Evolutionary conservation across 805 yeast species (phyloP), one percentile per base, ranked within the genome.

Genomic region (Vanderwaltozyma yarrowii): DNA sequence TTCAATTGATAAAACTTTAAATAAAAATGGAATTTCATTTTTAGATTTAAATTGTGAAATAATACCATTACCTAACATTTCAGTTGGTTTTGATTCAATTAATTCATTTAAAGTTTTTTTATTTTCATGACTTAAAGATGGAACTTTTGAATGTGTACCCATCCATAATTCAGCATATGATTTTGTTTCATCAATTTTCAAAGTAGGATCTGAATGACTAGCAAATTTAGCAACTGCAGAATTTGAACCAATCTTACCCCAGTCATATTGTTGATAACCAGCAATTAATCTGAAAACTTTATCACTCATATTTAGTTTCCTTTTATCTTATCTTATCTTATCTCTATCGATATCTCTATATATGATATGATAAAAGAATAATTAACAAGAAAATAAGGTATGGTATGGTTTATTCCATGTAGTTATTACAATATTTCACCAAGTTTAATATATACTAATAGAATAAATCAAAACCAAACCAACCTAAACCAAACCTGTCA

Each of bases 141-240:
- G 96, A 11, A 82, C 87, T 33, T 82, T 82, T 37, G 94, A 89
- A 59, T 92, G 98, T 19, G 97, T 87, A 29, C 98, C 98, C 98
- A 92, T 92, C 98, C 98, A 92, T 49, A 92, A 69, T 62, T 92
- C 98, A 14, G 98, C 98, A 56, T 92, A 92, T 10, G 98, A 97
- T 54, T 78, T 75, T 28, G 69, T 37, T 51, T 80, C 88, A 47
- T 82, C 85, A 39, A 87, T 72, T 15, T 54, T 55, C 38, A 84
- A 67, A 9, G 58, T 48, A 2, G 84, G 73, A 61, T 82, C 78
- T 32, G 94, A 76, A 36, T 69, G 67, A 28, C 78, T 69, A 32
- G 95, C 94, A 58, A 77, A 89, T 57, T 72, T 79, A 4, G 98
- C 98, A 36, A 88, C 98, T 7, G 94, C 81, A 15, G 95, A 84